Evolutionary conservation across 257 asterid species (phyloP), one percentile per base, ranked within the genome.

Genomic region (Mitragyna speciosa): DNA sequence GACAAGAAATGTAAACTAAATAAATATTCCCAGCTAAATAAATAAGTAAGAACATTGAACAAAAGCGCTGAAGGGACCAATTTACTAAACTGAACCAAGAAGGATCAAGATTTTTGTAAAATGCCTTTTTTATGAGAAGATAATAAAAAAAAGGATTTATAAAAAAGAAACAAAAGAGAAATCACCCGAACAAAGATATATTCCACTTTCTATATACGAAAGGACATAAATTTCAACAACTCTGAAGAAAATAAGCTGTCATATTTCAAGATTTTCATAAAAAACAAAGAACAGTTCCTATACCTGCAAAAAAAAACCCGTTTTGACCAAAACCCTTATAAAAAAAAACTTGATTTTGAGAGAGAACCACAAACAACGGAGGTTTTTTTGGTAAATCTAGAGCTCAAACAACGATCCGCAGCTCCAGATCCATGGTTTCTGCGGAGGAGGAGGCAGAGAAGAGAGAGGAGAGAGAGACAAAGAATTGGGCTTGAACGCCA

Each of bases 401-500:
- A 86, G 86, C 85, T 78, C 79, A 81, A 41, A 67, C 82, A 72
- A 28, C 70, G 84, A 74, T 33, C 82, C 63, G 80, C 87, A 85
- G 85, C 63, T 78, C 69, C 86, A 83, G 88, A 85, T 94, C 94
- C 90, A 91, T 94, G 97, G 91, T 84, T 91, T 84, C 82, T 48
- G 78, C 78, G 45, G 85, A 64, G 17, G 73, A 39, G 6, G 78
- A 30, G 87, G 79, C 83, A 72, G 76, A 56, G 73, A 49, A 67
- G 84, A 36, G 68, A 43, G 85, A 80, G 76, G 89, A 78, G 88
- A 72, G 95, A 89, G 91, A 87, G 81, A 79, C 83, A 54, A 67
- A 59, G 84, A 84, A 87, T 92, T 92, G 97, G 97, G 97, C 97
- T 92, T 90, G 84, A 86, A 77, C 85, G 85, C 82, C 81, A 47